Evolutionary conservation across 257 asterid genomes (phyloP).

Genomic region (Nicotiana sylvestris): DNA sequence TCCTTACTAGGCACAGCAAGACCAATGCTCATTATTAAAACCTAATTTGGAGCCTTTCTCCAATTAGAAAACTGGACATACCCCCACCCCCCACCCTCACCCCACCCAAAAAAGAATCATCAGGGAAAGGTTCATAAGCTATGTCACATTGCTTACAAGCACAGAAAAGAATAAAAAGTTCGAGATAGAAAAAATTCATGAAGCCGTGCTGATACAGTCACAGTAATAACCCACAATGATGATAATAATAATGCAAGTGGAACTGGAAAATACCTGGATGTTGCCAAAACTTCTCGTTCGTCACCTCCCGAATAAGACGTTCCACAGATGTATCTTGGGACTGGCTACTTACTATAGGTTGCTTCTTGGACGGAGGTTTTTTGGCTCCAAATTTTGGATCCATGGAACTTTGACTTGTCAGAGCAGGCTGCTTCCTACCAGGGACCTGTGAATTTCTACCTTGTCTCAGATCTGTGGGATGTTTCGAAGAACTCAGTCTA

Average conservation of each 20-base stretch:
- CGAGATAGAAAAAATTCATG: background rate
- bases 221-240: background rate
- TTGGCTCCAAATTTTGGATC: conserved; percentile 59
- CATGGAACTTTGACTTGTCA: conserved; percentile 36
- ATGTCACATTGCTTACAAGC: background rate
- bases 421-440: conserved; percentile 61
- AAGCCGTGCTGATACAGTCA: background rate
- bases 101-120: background rate
- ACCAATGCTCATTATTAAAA: background rate
- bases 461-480: conserved; percentile 57
- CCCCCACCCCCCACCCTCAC: background rate
- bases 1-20: background rate
- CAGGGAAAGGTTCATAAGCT: background rate
- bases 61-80: background rate
- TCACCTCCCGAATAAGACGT: conserved; percentile 95
- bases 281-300: conserved; percentile 91
- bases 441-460: conserved; percentile 54
- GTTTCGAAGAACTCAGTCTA: conserved; percentile 76
- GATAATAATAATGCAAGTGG: background rate
- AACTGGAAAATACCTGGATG: conserved; percentile 66
- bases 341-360: conserved; percentile 34
- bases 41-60: background rate
- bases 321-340: conserved; percentile 93
- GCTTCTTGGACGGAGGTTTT: conserved; percentile 75
- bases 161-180: background rate